A percentile compares a stretch with the other conserved stretches of the same genome.
These are phyloP conservation scores for Cystofilobasidium bisporidii DNA, from an alignment of 768 basidiomycete genomes.

Conservation along the genomic window DNA sequence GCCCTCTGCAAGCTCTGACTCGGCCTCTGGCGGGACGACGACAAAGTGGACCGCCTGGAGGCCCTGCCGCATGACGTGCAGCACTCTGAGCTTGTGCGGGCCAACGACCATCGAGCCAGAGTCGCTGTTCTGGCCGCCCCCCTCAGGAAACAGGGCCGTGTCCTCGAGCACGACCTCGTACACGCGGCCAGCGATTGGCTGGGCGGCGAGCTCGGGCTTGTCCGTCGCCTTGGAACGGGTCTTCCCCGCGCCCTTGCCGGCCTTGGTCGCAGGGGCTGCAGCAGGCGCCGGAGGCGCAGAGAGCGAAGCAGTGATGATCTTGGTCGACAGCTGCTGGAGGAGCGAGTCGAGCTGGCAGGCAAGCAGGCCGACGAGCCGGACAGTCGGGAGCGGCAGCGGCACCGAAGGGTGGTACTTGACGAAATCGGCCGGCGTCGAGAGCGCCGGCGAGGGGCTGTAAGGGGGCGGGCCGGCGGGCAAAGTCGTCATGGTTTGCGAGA, in stretches of 20 bases:
- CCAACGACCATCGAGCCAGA: slow-evolving; percentile 48
- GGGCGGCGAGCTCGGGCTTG: slow-evolving; percentile 34
- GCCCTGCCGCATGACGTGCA: slow-evolving; percentile 59
- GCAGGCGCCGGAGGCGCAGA: not conserved
- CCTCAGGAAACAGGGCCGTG: slow-evolving; percentile 16
- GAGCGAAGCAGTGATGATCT: slow-evolving; percentile 32
- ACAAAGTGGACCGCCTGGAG: slow-evolving; percentile 66
- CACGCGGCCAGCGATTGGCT: not conserved
- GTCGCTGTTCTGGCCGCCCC: slow-evolving; percentile 68
- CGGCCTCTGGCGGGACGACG: slow-evolving; percentile 40
- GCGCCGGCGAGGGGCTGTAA: not conserved
- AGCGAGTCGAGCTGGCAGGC: slow-evolving; percentile 50
- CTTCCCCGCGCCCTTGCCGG: slow-evolving; percentile 18
- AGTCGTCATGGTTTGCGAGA: not conserved
- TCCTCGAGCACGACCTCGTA: slow-evolving; percentile 20
- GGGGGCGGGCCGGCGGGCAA: not conserved
- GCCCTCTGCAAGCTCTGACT: slow-evolving; percentile 45
- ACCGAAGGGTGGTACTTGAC: slow-evolving; percentile 13
- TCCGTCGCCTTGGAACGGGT: not conserved
- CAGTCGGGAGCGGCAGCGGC: slow-evolving; percentile 5
- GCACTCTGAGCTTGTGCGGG: slow-evolving; percentile 51
- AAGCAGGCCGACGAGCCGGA: slow-evolving; percentile 25
- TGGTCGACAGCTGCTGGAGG: slow-evolving; percentile 45
- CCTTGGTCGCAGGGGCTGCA: not conserved
- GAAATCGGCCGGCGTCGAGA: slow-evolving; percentile 12